Base-by-base conservation (phyloP, 345 rosid genomes). In the Salix udensis region DNA sequence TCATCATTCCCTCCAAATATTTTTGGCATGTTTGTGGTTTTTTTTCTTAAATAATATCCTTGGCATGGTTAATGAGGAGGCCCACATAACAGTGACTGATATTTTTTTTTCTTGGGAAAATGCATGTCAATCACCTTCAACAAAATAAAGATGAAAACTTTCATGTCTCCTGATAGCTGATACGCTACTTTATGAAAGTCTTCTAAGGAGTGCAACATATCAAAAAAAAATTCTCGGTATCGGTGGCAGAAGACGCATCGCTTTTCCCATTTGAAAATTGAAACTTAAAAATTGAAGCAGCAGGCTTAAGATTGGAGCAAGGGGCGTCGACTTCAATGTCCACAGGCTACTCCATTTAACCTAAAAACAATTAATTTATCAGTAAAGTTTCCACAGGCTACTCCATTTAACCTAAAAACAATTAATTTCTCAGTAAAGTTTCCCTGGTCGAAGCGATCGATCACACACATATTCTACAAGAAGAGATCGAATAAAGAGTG, bases 241-340 rank as follows among this genome's bases (percentile, higher is more conserved):
- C 19, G 65, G 40, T 52, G 79, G 79, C 62, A 74, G 77, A 78
- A 65, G 79, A 66, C 21, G 21, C 66, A 19, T 64, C 65, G 52
- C 71, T 50, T 85, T 83, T 83, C 73, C 73, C 74, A 74, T 66
- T 77, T 75, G 71, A 77, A 60, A 78, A 50, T 61, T 39, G 46
- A 42, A 42, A 11, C 46, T 42, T 42, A 3, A 37, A 75, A 73
- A 67, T 42, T 53, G 46, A 50, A 78, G 19, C 30, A 24, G 73
- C 65, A 74, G 82, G 80, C 74, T 74, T 73, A 68, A 42, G 72
- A 62, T 42, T 72, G 70, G 68, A 73, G 68, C 74, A 67, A 74
- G 80, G 78, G 81, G 81, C 86, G 84, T 88, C 89, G 93, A 87
- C 93, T 88, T 87, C 91, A 86, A 88, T 85, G 88, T 88, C 89